These are phyloP conservation scores for Pochonia chlamydosporia DNA, from an alignment of 2,329 filamentous ascomycete genomes.

Conservation along the genomic window DNA sequence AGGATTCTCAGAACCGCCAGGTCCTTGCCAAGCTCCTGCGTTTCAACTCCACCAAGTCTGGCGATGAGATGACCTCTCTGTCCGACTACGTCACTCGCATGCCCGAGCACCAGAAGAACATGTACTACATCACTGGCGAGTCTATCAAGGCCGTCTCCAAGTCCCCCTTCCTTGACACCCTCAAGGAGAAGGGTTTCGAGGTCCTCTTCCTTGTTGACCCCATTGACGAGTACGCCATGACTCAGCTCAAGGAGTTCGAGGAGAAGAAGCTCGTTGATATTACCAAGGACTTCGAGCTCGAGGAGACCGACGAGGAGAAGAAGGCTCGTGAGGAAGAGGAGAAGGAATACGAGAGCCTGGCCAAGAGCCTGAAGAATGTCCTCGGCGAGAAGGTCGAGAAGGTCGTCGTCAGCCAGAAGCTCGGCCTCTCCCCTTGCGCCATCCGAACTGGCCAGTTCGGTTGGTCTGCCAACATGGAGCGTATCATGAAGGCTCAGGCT, in stretches of 20 bases:
- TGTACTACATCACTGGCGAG: constrained; percentile 99
- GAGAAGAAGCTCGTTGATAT: constrained; percentile 99
- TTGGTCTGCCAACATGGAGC: constrained; percentile 99
- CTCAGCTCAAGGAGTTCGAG: constrained; percentile 99
- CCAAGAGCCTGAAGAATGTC: constrained; percentile 98
- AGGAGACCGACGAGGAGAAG: constrained; percentile 99
- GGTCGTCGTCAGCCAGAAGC: constrained; percentile 98
- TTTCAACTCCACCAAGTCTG: constrained; percentile 98
- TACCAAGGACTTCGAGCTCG: constrained; percentile 99
- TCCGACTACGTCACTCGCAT: constrained; percentile 98
- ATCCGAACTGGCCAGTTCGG: constrained; percentile 99
- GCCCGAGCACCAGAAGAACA: constrained; percentile 99
- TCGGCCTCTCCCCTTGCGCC: constrained; percentile 87
- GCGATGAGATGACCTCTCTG: constrained; percentile 91
- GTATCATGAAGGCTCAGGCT: constrained; percentile 99
- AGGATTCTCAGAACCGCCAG: constrained; percentile 95
- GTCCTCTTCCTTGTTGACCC: constrained; percentile 99
- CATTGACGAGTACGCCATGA: constrained; percentile 99
- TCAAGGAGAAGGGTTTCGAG: constrained; percentile 99
- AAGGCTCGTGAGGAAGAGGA: constrained; percentile 87
- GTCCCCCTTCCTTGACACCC: constrained; percentile 97
- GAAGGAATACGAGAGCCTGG: constrained; percentile 93
- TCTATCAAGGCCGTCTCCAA: constrained; percentile 96
- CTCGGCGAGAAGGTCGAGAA: constrained; percentile 99
- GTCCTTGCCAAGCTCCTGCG: constrained; percentile 95